Base-by-base conservation (phyloP, 768 basidiomycete species). In the Naematelia aurantialba region DNA sequence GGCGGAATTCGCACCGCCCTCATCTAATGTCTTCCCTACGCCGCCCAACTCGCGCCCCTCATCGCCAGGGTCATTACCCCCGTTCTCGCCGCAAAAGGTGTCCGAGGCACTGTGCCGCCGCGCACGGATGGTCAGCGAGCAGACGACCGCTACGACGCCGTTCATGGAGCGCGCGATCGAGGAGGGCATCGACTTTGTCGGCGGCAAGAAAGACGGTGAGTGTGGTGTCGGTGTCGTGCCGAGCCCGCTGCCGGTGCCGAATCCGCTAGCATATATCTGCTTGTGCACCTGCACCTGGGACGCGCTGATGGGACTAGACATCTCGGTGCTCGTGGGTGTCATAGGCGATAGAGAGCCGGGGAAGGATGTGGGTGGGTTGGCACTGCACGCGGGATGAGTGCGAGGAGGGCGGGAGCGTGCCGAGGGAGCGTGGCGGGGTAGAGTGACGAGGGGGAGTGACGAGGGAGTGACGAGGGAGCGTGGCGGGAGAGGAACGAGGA, bases 141-240 rank as follows among this genome's bases (percentile, higher is more conserved):
- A 70, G 34, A 65, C 64, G 17, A 69, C 58, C 14, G 66, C 64
- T 22, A 65, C 64, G 8, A 83, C 87, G 34, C 91, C 91, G n/a
- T 93, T 93, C 78, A 89, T 85, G 53, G 78, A 86, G n/a, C 81
- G 88, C 19, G 89, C 91, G 22, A 80, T 83, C 62, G 86, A 91
- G 67, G 82, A 83, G 52, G 89, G 89, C 14, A 83, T 83, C 68
- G 76, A 76, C 31, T 91, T 89, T 74, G 79, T 80, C 17, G 90
- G 90, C 42, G 91, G 91, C 27, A 93, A 93, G 79, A 83, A 83
- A 52, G 90, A 93, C 78, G 90, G 89, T 89, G 60, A 73, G 83
- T 72, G 17, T 79, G 5, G 76, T 79, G n/a, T 77, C 79, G 39
- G 78, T 76, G 21, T 73, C 74, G 42, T 58, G 46, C 31, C 34